These are phyloP conservation scores for Backusella sp. DNA, from an alignment of 192 early-diverging fungal genomes.

Conservation along the genomic window DNA sequence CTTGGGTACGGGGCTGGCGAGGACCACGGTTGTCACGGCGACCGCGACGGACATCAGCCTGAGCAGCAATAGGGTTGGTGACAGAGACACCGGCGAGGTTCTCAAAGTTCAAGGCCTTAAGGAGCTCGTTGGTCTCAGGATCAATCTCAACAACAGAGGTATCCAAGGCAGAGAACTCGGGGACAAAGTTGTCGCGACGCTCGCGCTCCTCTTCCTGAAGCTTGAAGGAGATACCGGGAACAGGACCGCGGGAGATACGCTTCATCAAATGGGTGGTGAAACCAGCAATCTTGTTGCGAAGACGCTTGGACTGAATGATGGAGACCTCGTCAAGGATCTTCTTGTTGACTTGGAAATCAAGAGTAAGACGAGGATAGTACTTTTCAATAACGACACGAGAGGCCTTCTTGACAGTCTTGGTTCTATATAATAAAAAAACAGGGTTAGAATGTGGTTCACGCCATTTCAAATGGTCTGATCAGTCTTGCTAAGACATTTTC, in stretches of 20 bases:
- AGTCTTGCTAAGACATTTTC: background rate
- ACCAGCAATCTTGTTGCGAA: conserved; percentile 99
- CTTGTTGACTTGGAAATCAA: conserved; percentile 99
- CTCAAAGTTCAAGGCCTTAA: conserved; percentile 97
- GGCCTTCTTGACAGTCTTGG: conserved; percentile 96
- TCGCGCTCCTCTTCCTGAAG: conserved; percentile 99
- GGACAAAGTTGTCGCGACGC: conserved; percentile 99
- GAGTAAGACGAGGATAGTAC: conserved; percentile 99
- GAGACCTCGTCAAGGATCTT: conserved; percentile 96
- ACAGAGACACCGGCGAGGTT: conserved; percentile 82
- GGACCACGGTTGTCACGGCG: conserved; percentile 16
- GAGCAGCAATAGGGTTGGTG: conserved; percentile 44
- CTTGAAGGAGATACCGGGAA: conserved; percentile 99
- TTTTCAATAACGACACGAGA: conserved; percentile 99
- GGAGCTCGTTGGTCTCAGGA: conserved; percentile 88
- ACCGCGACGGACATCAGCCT: conserved; percentile 33
- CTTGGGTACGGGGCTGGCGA: conserved; percentile 26
- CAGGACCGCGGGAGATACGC: conserved; percentile 98
- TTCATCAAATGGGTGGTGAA: conserved; percentile 99
- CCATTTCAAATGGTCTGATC: too few species aligned
- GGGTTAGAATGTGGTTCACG: too few species aligned
- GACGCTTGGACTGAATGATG: conserved; percentile 97
- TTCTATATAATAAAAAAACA: too few species aligned
- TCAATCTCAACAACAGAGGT: conserved; percentile 91
- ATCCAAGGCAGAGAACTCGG: conserved; percentile 96